Evolutionary conservation across 148 eudicot genomes (phyloP), one percentile per base, ranked within the genome.

Genomic region (Hydrangea macrophylla): DNA sequence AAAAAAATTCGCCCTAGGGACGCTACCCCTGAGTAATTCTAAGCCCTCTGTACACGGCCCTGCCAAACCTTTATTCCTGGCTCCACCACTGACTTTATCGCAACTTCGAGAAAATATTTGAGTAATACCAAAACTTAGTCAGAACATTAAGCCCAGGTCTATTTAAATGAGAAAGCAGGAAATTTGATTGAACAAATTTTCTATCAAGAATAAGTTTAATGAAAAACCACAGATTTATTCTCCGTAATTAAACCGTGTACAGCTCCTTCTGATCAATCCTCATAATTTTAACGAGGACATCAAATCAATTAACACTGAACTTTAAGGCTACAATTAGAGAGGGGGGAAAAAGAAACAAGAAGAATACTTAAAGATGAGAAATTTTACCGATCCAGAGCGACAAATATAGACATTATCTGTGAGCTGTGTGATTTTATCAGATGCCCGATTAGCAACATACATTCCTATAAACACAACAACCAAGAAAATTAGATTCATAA

Each of bases 391-490:
- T 76, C 99, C 99, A 54, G 99, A 94, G 60, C 99, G 99, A 61
- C 99, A 95, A 28, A 91, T 72, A 53, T 89, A 95, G 56, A 95
- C 96, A 80, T 89, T 95, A 65, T 95, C 99, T 32, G 99, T 91
- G 37, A 95, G 84, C 80, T 95, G 83, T 0, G 96, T 91, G 73
- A 95, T 91, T 78, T 95, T 95, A 71, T 95, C 99, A n/a, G 99
- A 95, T 13, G 99, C 99, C 75, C 99, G 86, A 80, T 95, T 95
- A 1, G 99, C 99, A 63, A 91, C 97, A 67, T 95, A 91, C 85
- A 85, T 78, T 15, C 97, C 99, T 94, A 54, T 22, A n/a, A 67
- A 48, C 54, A 37, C 32, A 33, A 64, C 71, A n/a, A n/a, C n/a
- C n/a, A 54, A 56, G 17, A 75, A 79, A 64, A 60, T n/a, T n/a